A percentile compares a stretch with the other conserved stretches of the same genome.
Evolutionary conservation across 176 grass and related monocot species (phyloP).

Genomic region (Carex scoparia): DNA sequence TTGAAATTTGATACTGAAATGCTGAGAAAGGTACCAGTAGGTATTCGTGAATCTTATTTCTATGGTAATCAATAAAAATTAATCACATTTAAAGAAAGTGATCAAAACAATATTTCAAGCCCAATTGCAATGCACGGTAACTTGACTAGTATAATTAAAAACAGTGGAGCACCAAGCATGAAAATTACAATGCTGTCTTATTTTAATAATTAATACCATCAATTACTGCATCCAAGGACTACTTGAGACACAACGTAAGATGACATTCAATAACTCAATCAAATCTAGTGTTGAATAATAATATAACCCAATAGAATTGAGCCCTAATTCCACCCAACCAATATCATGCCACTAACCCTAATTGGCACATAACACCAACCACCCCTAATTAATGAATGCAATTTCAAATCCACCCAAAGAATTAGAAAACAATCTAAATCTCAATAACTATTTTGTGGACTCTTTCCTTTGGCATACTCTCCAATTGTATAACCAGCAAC

Average conservation of each 20-base stretch:
- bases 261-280: not conserved
- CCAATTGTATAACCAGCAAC: constrained; percentile 43
- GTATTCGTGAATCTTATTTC: too few species aligned
- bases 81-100: too few species aligned
- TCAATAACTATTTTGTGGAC: constrained; percentile 70
- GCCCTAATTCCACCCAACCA: not conserved
- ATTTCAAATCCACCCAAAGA: not conserved
- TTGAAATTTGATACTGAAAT: too few species aligned
- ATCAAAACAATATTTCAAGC: too few species aligned
- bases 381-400: constrained; percentile 4
- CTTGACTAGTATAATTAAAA: too few species aligned
- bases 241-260: not conserved
- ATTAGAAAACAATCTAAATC: constrained; percentile 31
- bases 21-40: too few species aligned
- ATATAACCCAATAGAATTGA: constrained; percentile 3
- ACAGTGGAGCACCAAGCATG: not conserved
- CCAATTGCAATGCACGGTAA: too few species aligned
- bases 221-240: not conserved
- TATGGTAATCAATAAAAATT: too few species aligned
- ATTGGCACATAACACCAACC: not conserved
- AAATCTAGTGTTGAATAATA: not conserved
- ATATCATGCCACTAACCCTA: constrained; percentile 7
- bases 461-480: constrained; percentile 57
- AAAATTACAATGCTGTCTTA: not conserved
- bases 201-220: not conserved